A percentile compares a stretch with the other conserved stretches of the same genome.
Conservation (phyloP, 768 basidiomycete genomes). For the Tephrocybe sp. region DNA sequence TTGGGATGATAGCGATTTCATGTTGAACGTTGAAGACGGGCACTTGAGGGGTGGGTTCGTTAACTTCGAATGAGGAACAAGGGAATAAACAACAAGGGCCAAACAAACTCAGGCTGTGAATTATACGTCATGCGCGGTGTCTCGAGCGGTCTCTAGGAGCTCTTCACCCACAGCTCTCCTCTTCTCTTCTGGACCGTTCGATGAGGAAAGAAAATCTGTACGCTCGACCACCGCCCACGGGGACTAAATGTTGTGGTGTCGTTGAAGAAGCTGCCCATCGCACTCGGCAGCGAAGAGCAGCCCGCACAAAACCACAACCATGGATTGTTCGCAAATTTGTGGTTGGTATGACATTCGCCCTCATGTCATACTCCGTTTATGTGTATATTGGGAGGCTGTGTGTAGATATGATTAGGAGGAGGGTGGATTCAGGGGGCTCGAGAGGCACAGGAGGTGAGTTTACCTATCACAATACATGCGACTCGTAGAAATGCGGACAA, state of each 20-base stretch:
- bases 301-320: slow-evolving; percentile 57
- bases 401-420: slow-evolving; percentile 62
- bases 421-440: slow-evolving; percentile 43
- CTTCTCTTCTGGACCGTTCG: neutral
- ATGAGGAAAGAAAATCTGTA: slow-evolving; percentile 3
- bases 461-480: neutral
- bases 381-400: slow-evolving; percentile 78
- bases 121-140: slow-evolving; percentile 15
- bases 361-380: slow-evolving; percentile 71
- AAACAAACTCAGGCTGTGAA: slow-evolving; percentile 9
- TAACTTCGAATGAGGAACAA: neutral
- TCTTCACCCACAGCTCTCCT: neutral
- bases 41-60: no score
- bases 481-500: no score
- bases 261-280: slow-evolving; percentile 46
- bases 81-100: slow-evolving; percentile 3
- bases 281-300: slow-evolving; percentile 40
- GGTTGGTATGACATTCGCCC: slow-evolving; percentile 54
- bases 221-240: slow-evolving; percentile 1
- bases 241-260: slow-evolving; percentile 47
- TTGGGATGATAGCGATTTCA: slow-evolving; percentile 20
- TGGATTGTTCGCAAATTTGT: slow-evolving; percentile 76
- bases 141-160: neutral
- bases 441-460: slow-evolving; percentile 68
- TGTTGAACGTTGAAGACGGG: slow-evolving; percentile 16